These are phyloP conservation scores for Oryza brachyantha DNA, from an alignment of 176 grass and related monocot genomes.

Conservation along the genomic window DNA sequence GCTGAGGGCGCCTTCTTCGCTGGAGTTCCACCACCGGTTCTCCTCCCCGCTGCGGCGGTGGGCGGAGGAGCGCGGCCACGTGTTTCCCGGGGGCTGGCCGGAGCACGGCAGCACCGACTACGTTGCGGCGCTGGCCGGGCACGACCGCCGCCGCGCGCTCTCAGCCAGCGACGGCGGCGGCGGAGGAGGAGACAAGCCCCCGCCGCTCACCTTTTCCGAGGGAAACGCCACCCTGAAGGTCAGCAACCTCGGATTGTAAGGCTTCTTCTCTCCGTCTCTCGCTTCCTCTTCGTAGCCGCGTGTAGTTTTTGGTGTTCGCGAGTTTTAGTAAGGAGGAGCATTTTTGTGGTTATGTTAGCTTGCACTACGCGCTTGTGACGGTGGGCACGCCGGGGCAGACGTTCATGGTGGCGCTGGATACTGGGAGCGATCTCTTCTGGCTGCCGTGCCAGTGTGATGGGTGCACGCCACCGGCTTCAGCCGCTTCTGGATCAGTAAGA, in stretches of 20 bases:
- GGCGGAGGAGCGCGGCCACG: constrained; percentile 32
- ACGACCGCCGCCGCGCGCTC: constrained; percentile 52
- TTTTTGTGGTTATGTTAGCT: constrained; percentile 27
- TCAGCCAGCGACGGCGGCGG: not conserved
- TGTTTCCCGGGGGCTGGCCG: constrained; percentile 42
- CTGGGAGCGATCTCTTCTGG: constrained; percentile 88
- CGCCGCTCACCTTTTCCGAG: constrained; percentile 54
- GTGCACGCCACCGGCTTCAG: constrained; percentile 41
- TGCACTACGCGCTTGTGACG: constrained; percentile 77
- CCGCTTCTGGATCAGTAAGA: constrained; percentile 46
- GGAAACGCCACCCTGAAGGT: constrained; percentile 69
- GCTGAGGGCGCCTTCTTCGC: constrained; percentile 17
- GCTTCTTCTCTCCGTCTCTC: not conserved
- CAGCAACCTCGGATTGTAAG: constrained; percentile 82
- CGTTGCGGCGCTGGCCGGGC: constrained; percentile 49
- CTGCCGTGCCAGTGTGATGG: constrained; percentile 73
- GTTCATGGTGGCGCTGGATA: constrained; percentile 92
- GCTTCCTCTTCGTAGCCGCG: not conserved
- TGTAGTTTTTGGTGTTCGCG: not conserved
- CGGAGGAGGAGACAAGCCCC: not conserved
- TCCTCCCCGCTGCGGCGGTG: constrained; percentile 49
- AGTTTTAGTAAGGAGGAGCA: not conserved
- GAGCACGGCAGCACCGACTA: constrained; percentile 38
- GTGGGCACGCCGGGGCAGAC: constrained; percentile 72
- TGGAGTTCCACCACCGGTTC: constrained; percentile 69